Evolutionary conservation across 805 yeast genomes (phyloP).

Genomic region (Novakomyces olei): DNA sequence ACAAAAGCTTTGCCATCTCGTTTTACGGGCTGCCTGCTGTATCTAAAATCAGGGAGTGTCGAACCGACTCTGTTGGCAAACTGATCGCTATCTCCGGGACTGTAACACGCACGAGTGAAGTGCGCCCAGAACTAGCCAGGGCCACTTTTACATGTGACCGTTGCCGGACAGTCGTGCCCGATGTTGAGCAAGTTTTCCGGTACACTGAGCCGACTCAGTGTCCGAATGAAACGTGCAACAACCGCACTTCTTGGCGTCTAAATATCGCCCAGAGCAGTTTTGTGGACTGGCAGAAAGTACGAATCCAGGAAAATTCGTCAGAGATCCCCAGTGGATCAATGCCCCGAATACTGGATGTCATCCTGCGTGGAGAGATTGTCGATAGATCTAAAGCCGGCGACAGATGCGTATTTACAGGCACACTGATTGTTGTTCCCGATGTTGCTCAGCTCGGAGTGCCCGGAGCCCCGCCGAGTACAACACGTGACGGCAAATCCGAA

Average conservation of each 20-base stretch:
- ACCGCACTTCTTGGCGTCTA: conserved; percentile 67
- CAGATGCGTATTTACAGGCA: conserved; percentile 78
- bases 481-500: conserved; percentile 39
- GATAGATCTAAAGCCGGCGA: conserved; percentile 97
- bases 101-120: conserved; percentile 88
- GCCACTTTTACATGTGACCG: conserved; percentile 78
- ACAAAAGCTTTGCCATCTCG: conserved; percentile 69
- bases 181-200: conserved; percentile 78
- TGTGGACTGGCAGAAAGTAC: conserved; percentile 87
- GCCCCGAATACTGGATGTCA: conserved; percentile 85
- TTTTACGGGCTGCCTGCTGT: conserved; percentile 67
- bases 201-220: conserved; percentile 90
- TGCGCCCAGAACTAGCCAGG: conserved; percentile 73
- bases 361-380: conserved; percentile 79
- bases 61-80: conserved; percentile 74
- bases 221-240: conserved; percentile 68
- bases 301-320: conserved; percentile 87
- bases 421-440: conserved; percentile 87
- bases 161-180: conserved; percentile 67
- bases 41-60: conserved; percentile 68
- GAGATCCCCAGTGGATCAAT: conserved; percentile 96
- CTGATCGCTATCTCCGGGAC: conserved; percentile 77
- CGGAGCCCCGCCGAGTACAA: conserved; percentile 71
- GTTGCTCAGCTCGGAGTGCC: conserved; percentile 85
- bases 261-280: conserved; percentile 68